A percentile compares a stretch with the other conserved stretches of the same genome.
Conservation (phyloP, 495 filamentous ascomycete species). For the Penicillium subrubescens region DNA sequence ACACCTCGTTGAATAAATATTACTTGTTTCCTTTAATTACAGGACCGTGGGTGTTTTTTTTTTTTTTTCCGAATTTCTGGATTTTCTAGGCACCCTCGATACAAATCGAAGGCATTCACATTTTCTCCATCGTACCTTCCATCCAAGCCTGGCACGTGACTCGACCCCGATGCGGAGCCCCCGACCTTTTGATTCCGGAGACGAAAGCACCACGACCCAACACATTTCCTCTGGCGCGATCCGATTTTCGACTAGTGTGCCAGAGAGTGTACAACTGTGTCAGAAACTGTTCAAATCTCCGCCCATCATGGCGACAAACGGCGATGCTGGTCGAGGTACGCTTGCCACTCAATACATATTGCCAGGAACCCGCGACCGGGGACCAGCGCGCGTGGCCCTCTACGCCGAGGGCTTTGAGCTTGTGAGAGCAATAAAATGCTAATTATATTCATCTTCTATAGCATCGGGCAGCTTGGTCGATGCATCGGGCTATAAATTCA, state of each 20-base stretch:
- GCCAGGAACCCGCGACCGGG: constrained; percentile 10
- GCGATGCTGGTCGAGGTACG: constrained; percentile 41
- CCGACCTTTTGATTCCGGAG: constrained; percentile 28
- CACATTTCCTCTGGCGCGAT: constrained; percentile 6
- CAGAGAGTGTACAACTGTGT: constrained; percentile 12
- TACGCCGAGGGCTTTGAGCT: not conserved
- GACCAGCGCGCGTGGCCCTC: constrained; percentile 8
- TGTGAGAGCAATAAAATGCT: constrained; percentile 10
- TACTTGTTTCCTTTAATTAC: no score
- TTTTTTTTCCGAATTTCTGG: no score
- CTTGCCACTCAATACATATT: constrained; percentile 6
- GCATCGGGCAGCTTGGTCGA: constrained; percentile 50
- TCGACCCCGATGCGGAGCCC: constrained; percentile 37
- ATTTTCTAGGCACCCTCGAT: not conserved
- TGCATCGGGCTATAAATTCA: constrained; percentile 51
- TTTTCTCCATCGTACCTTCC: not conserved
- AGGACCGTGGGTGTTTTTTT: no score
- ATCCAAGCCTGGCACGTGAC: constrained; percentile 33
- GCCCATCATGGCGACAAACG: constrained; percentile 44
- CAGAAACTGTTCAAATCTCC: not conserved
- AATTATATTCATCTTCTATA: constrained; percentile 14
- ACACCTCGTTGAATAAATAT: no score
- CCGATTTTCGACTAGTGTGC: constrained; percentile 1
- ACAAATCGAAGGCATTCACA: not conserved
- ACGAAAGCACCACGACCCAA: constrained; percentile 13